Conservation (phyloP, 306 rosid genomes). For the Casuarina glauca region DNA sequence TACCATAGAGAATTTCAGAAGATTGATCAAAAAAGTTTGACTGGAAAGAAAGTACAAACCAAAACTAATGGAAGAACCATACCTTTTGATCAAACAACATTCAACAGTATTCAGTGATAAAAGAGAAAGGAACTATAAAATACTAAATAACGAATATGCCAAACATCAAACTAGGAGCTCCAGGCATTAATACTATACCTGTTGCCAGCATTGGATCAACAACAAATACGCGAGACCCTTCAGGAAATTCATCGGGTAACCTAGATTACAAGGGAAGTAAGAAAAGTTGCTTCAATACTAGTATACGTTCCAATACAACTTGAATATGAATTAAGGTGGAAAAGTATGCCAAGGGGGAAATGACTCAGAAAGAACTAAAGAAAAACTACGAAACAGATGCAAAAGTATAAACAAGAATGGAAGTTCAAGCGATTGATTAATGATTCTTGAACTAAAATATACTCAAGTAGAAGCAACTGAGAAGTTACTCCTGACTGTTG, state of each 20-base stretch:
- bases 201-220: slow-evolving; percentile 98
- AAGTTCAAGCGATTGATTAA: not conserved
- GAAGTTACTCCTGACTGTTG: not conserved
- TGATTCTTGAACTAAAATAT: not conserved
- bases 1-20: not conserved
- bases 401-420: slow-evolving; percentile 2
- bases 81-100: not conserved
- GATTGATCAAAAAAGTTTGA: not conserved
- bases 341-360: not conserved
- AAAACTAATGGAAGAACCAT: not conserved
- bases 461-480: not conserved
- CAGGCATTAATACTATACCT: slow-evolving; percentile 42
- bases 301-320: not conserved
- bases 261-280: slow-evolving; percentile 32
- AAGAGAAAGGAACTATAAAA: not conserved
- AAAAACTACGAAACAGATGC: not conserved
- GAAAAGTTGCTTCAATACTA: slow-evolving; percentile 13
- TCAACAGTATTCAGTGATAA: not conserved
- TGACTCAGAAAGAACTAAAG: not conserved
- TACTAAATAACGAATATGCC: not conserved
- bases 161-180: slow-evolving; percentile 15
- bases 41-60: not conserved
- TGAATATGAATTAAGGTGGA: too few species aligned
- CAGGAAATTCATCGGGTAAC: slow-evolving; percentile 74
- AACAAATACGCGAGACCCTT: slow-evolving; percentile 74